These are phyloP conservation scores for Macrocybe gigantea DNA, from an alignment of 768 basidiomycete genomes.

Conservation along the genomic window DNA sequence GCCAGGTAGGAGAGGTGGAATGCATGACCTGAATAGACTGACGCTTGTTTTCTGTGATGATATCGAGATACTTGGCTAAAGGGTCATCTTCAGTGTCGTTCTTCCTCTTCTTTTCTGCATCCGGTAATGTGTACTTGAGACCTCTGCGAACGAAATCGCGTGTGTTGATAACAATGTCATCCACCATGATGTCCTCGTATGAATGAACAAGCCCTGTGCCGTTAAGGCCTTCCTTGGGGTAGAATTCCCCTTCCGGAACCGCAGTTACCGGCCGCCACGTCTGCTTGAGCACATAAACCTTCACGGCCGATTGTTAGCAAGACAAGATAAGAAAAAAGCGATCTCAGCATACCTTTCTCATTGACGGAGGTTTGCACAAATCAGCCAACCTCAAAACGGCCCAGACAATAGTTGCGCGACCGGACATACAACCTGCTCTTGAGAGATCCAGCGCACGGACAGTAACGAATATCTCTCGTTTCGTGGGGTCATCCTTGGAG, in stretches of 20 bases:
- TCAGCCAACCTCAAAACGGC: background rate
- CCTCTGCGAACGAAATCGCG: no score
- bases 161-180: background rate
- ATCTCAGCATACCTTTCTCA: background rate
- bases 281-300: background rate
- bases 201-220: background rate
- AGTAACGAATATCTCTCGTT: background rate
- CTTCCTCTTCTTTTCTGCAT: no score
- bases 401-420: conserved; percentile 1
- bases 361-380: background rate
- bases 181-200: background rate
- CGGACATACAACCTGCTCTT: background rate
- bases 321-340: background rate
- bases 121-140: no score
- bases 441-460: background rate
- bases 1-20: background rate
- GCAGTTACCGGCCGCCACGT: background rate
- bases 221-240: background rate
- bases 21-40: no score
- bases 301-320: background rate
- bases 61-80: no score
- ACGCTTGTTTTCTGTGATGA: no score
- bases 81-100: no score
- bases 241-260: background rate
- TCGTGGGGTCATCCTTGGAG: background rate